Percentiles rank a stretch among this genome's conserved stretches.
These are phyloP conservation scores for Penicillium sp. DNA, from an alignment of 2,329 filamentous ascomycete genomes.

Conservation along the genomic window DNA sequence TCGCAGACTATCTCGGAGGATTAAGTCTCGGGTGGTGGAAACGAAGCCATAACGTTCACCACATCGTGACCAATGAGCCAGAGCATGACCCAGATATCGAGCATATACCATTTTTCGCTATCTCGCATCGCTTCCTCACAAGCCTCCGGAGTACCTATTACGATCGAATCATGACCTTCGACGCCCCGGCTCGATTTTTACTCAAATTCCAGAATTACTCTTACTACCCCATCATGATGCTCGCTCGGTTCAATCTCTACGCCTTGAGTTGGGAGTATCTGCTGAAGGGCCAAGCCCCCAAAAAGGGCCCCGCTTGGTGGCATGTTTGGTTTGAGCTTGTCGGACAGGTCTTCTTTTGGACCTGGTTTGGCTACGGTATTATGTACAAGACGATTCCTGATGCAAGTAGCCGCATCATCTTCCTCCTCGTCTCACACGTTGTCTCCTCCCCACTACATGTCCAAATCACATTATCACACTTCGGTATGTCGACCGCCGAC, in stretches of 20 bases:
- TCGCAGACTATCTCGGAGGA: conserved; percentile 86
- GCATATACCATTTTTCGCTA: conserved; percentile 83
- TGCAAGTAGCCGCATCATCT: conserved; percentile 66
- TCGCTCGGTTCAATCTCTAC: conserved; percentile 88
- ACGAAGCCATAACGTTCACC: conserved; percentile 90
- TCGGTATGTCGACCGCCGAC: conserved; percentile 88
- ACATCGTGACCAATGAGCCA: conserved; percentile 91
- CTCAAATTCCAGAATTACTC: conserved; percentile 74
- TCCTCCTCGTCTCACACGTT: conserved; percentile 76
- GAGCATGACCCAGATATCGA: conserved; percentile 96
- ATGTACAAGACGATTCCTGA: conserved; percentile 71
- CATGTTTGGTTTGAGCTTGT: conserved; percentile 75
- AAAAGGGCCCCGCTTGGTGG: conserved; percentile 76
- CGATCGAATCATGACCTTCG: conserved; percentile 74
- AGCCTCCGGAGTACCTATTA: conserved; percentile 79
- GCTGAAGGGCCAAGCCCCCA: conserved; percentile 66
- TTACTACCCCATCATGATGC: conserved; percentile 76
- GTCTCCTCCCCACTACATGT: conserved; percentile 79
- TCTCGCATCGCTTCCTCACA: conserved; percentile 75
- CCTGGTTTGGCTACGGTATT: conserved; percentile 80
- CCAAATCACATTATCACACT: conserved; percentile 89
- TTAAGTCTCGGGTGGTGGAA: conserved; percentile 97
- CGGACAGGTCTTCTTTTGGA: conserved; percentile 80
- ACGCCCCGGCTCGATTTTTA: conserved; percentile 67
- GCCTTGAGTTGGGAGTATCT: conserved; percentile 76